Evolutionary conservation across 2,329 filamentous ascomycete genomes (phyloP).

Genomic region (Golovinomyces cichoracearum): DNA sequence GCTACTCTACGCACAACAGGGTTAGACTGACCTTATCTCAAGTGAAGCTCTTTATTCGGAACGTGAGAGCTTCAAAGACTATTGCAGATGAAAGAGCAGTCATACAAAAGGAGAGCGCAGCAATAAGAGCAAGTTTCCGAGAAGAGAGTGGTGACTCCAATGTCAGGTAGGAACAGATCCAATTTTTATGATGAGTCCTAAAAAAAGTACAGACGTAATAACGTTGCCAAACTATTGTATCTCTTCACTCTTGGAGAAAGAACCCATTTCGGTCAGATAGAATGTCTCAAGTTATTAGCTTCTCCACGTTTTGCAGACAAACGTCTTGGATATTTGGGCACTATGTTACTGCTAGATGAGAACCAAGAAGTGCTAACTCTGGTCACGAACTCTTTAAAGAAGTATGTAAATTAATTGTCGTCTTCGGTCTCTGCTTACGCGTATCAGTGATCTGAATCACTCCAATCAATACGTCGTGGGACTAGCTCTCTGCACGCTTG

Average conservation of each 20-base stretch:
- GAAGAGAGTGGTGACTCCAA: slow-evolving; percentile 87
- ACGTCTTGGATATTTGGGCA: slow-evolving; percentile 79
- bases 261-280: slow-evolving; percentile 97
- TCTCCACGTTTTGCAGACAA: slow-evolving; percentile 97
- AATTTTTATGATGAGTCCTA: slow-evolving; percentile 3
- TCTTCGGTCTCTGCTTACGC: neutral
- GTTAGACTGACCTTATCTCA: slow-evolving; percentile 6
- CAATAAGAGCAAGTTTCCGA: slow-evolving; percentile 88
- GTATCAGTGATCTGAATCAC: slow-evolving; percentile 63
- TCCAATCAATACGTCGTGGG: slow-evolving; percentile 97
- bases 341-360: slow-evolving; percentile 86
- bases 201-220: slow-evolving; percentile 49
- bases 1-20: slow-evolving; percentile 4
- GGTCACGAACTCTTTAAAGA: slow-evolving; percentile 93
- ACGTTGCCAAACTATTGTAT: slow-evolving; percentile 93
- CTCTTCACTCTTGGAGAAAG: slow-evolving; percentile 93
- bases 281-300: slow-evolving; percentile 90
- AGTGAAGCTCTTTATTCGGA: slow-evolving; percentile 99
- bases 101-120: slow-evolving; percentile 95
- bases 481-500: slow-evolving; percentile 79
- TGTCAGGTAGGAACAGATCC: slow-evolving; percentile 38
- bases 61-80: slow-evolving; percentile 93
- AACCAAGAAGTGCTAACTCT: slow-evolving; percentile 94
- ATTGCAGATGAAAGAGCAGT: slow-evolving; percentile 96
- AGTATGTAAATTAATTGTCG: slow-evolving; percentile 28